Conservation (phyloP, 2,329 filamentous ascomycete genomes). For the Hirsutella rhossiliensis region DNA sequence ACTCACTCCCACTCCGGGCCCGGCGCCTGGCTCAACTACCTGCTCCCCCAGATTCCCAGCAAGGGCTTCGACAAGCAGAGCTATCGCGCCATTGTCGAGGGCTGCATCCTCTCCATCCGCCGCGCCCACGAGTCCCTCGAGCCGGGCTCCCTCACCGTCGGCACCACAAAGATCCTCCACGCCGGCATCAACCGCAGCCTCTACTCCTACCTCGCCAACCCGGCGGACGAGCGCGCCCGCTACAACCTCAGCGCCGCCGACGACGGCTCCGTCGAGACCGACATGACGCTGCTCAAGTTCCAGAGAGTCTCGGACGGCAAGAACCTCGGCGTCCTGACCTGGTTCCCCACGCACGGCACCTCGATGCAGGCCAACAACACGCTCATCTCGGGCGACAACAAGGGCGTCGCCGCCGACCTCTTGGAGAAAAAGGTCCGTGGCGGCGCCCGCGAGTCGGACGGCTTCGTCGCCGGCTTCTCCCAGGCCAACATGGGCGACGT, state of each 20-base stretch:
- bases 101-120: slow-evolving; percentile 65
- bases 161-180: slow-evolving; percentile 45
- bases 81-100: slow-evolving; percentile 78
- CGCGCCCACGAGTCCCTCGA: slow-evolving; percentile 52
- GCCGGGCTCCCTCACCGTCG: slow-evolving; percentile 55
- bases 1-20: slow-evolving; percentile 87
- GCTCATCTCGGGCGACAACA: slow-evolving; percentile 81
- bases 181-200: slow-evolving; percentile 78
- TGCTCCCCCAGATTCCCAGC: slow-evolving; percentile 80
- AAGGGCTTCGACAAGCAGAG: slow-evolving; percentile 77
- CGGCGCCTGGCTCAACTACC: slow-evolving; percentile 84
- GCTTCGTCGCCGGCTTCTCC: slow-evolving; percentile 82
- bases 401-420: slow-evolving; percentile 75
- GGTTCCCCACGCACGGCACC: slow-evolving; percentile 86
- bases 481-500: slow-evolving; percentile 89
- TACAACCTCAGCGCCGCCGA: slow-evolving; percentile 37
- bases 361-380: slow-evolving; percentile 87
- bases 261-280: slow-evolving; percentile 52
- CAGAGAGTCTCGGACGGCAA: slow-evolving; percentile 58
- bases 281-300: slow-evolving; percentile 67
- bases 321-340: slow-evolving; percentile 71
- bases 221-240: slow-evolving; percentile 53
- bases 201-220: slow-evolving; percentile 76
- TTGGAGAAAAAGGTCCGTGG: slow-evolving; percentile 61
- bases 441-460: slow-evolving; percentile 41